Conservation (phyloP, 805 yeast species). For the Candida chilensis region DNA sequence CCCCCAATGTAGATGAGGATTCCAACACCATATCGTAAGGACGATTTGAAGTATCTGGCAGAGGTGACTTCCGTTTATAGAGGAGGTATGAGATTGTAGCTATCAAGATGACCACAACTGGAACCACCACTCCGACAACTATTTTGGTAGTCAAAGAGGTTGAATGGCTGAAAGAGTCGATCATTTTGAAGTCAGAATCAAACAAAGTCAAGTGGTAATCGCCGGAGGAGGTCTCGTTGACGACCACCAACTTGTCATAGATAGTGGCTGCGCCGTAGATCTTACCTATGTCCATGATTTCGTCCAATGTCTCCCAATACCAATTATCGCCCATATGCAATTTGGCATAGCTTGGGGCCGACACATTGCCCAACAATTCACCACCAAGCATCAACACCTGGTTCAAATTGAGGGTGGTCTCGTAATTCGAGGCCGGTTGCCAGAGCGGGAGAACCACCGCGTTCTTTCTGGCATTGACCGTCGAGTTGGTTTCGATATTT, state of each 20-base stretch:
- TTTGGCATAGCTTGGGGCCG: constrained; percentile 32
- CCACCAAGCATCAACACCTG: constrained; percentile 60
- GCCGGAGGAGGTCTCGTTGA: constrained; percentile 12
- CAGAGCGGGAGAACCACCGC: constrained; percentile 46
- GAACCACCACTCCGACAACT: too few species aligned
- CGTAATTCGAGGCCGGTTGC: constrained; percentile 12
- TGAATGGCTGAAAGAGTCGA: too few species aligned
- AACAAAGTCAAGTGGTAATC: too few species aligned
- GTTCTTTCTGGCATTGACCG: constrained; percentile 43
- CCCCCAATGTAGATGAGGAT: constrained; percentile 18
- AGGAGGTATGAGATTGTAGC: too few species aligned
- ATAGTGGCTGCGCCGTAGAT: constrained; percentile 42
- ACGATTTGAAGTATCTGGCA: too few species aligned
- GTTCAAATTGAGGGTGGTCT: constrained; percentile 20
- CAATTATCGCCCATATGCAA: constrained; percentile 23
- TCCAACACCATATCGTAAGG: not conserved
- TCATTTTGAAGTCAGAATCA: too few species aligned
- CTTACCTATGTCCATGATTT: constrained; percentile 14
- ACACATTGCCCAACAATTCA: constrained; percentile 19
- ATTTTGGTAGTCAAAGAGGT: too few species aligned
- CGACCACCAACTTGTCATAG: constrained; percentile 38
- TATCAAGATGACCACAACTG: too few species aligned
- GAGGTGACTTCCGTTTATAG: too few species aligned
- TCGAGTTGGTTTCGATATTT: constrained; percentile 14
- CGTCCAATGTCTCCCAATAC: constrained; percentile 26